Conservation (phyloP, 306 rosid genomes). For the Alnus glutinosa region DNA sequence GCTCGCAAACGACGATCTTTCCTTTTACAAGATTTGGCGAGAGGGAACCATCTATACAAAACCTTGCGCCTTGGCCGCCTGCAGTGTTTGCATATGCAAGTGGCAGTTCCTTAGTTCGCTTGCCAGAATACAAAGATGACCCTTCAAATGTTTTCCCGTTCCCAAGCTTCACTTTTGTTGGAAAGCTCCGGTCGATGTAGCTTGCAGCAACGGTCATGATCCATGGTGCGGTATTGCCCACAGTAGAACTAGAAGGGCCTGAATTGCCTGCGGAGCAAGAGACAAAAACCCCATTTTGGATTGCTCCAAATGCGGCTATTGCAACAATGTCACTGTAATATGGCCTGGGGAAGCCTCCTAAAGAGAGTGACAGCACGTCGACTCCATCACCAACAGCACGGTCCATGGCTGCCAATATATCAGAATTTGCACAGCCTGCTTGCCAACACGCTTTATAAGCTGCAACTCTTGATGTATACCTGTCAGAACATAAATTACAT, state of each 20-base stretch:
- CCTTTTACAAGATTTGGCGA: slow-evolving; percentile 46
- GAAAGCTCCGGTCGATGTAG: slow-evolving; percentile 65
- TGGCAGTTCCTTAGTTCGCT: slow-evolving; percentile 39
- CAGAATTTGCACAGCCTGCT: slow-evolving; percentile 60
- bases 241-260: slow-evolving; percentile 57
- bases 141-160: slow-evolving; percentile 54
- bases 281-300: slow-evolving; percentile 50
- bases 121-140: slow-evolving; percentile 53
- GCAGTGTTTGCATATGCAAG: slow-evolving; percentile 59
- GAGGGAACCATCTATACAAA: slow-evolving; percentile 48
- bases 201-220: slow-evolving; percentile 81
- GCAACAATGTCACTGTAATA: slow-evolving; percentile 55
- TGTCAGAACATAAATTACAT: too few species aligned
- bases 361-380: slow-evolving; percentile 68
- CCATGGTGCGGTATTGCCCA: slow-evolving; percentile 69
- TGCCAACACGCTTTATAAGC: slow-evolving; percentile 79
- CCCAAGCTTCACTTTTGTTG: slow-evolving; percentile 62
- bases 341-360: slow-evolving; percentile 53
- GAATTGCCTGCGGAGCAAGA: slow-evolving; percentile 79
- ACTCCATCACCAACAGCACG: slow-evolving; percentile 71
- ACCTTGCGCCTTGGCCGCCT: slow-evolving; percentile 40
- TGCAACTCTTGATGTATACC: slow-evolving; percentile 59
- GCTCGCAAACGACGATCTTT: slow-evolving; percentile 64
- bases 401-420: slow-evolving; percentile 65
- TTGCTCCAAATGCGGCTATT: slow-evolving; percentile 67